Percentiles rank a stretch among this genome's conserved stretches.
Conservation (phyloP, 2,329 filamentous ascomycete species). For the Calcarisporium arbuscula region DNA sequence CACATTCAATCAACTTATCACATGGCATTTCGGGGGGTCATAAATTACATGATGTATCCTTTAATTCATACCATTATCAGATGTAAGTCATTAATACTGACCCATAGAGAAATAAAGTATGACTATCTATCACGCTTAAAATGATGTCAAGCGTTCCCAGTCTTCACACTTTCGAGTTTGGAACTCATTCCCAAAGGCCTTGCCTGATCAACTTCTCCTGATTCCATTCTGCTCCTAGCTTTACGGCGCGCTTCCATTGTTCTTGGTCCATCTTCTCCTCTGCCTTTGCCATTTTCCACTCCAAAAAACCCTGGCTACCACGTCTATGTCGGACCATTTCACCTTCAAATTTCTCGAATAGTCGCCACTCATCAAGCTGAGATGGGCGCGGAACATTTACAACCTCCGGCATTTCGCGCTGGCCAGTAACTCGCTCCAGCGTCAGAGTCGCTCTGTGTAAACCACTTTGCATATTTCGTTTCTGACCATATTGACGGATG, state of each 20-base stretch:
- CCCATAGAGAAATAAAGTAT: too few species aligned
- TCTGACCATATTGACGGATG: constrained; percentile 40
- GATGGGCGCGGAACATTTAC: constrained; percentile 43
- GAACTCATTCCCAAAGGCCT: constrained; percentile 3
- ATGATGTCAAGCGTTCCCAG: not conserved
- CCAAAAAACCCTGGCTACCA: constrained; percentile 32
- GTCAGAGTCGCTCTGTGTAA: constrained; percentile 38
- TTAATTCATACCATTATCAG: too few species aligned
- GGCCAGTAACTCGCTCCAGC: constrained; percentile 37
- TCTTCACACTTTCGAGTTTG: constrained; percentile 1
- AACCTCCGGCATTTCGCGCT: constrained; percentile 36
- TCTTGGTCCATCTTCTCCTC: constrained; percentile 21
- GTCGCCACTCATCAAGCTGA: constrained; percentile 49
- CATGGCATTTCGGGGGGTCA: too few species aligned
- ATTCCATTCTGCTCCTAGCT: constrained; percentile 18
- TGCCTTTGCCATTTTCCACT: constrained; percentile 32
- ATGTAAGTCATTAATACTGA: too few species aligned
- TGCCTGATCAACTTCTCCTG: constrained; percentile 8
- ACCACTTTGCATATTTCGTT: constrained; percentile 30
- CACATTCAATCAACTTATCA: too few species aligned
- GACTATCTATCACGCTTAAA: too few species aligned
- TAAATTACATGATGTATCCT: too few species aligned
- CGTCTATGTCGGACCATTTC: constrained; percentile 32
- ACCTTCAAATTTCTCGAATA: constrained; percentile 42
- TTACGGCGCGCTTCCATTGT: constrained; percentile 20